These are phyloP conservation scores for Phalaenopsis aphrodite DNA, from an alignment of 106 monocot genomes.

Conservation along the genomic window DNA sequence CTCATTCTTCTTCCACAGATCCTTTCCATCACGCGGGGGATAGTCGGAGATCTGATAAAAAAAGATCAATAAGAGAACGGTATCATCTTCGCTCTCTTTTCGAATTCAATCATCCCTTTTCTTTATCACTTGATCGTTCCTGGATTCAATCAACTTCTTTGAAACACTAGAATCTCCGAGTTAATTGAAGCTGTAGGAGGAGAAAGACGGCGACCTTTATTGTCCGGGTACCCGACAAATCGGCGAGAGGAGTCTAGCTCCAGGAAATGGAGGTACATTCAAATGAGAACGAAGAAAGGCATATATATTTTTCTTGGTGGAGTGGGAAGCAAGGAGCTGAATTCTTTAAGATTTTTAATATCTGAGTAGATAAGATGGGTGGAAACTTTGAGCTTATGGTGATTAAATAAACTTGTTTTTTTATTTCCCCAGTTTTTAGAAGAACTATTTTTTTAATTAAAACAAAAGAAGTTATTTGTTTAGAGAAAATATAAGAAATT, in stretches of 20 bases:
- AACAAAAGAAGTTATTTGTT: too few relatives aligned
- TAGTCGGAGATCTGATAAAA: background rate
- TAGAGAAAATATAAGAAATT: too few relatives aligned
- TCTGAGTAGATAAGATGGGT: background rate
- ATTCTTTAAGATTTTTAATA: background rate
- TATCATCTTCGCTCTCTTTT: slow-evolving; percentile 13
- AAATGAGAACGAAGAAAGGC: background rate
- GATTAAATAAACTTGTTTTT: background rate
- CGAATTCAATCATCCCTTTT: slow-evolving; percentile 19
- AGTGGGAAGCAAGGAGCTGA: background rate
- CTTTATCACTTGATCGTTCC: background rate
- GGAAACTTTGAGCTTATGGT: background rate
- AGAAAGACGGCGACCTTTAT: background rate
- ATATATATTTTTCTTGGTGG: background rate
- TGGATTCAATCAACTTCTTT: background rate
- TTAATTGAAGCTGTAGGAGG: background rate
- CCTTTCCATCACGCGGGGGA: slow-evolving; percentile 1
- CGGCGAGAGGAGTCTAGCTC: background rate
- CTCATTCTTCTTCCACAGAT: slow-evolving; percentile 5
- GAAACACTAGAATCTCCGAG: background rate
- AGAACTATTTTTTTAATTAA: too few relatives aligned
- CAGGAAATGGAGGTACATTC: background rate
- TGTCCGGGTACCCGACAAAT: background rate
- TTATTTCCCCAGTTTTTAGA: too few relatives aligned
- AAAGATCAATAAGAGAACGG: slow-evolving; percentile 4